A percentile compares a stretch with the other conserved stretches of the same genome.
These are phyloP conservation scores for Thinopyrum elongatum DNA, from an alignment of 176 grass and related monocot species.

Conservation along the genomic window DNA sequence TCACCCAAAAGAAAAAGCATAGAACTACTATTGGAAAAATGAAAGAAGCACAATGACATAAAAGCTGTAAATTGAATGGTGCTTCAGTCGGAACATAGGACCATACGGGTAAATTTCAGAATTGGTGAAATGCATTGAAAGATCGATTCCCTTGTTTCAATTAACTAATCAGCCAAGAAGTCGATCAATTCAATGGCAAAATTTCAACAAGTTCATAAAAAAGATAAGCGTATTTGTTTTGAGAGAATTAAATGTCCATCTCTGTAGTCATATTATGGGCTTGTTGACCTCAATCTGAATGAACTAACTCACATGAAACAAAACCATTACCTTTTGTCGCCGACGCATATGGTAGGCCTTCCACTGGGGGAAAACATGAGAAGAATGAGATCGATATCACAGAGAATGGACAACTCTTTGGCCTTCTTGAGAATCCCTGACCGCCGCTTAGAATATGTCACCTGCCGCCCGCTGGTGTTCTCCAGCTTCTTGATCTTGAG, in stretches of 20 bases:
- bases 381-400: constrained; percentile 66
- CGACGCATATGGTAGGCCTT: constrained; percentile 61
- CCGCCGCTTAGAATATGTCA: constrained; percentile 70
- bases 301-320: background rate
- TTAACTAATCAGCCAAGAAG: background rate
- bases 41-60: background rate
- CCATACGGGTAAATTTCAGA: background rate
- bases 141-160: background rate
- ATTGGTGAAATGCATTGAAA: background rate
- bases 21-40: background rate
- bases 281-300: background rate
- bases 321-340: constrained; percentile 21
- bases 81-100: background rate
- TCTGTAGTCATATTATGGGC: background rate
- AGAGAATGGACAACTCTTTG: constrained; percentile 70
- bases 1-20: background rate
- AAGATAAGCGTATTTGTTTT: background rate
- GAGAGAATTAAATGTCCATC: background rate
- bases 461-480: constrained; percentile 43
- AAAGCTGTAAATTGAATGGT: background rate
- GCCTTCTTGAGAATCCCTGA: constrained; percentile 77
- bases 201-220: background rate
- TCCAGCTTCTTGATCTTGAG: constrained; percentile 82
- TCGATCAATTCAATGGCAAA: background rate
- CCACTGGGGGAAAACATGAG: constrained; percentile 67